phyloP scores from a whole-genome alignment of 2,329 filamentous ascomycete species.

The Penicillium sp. region DNA sequence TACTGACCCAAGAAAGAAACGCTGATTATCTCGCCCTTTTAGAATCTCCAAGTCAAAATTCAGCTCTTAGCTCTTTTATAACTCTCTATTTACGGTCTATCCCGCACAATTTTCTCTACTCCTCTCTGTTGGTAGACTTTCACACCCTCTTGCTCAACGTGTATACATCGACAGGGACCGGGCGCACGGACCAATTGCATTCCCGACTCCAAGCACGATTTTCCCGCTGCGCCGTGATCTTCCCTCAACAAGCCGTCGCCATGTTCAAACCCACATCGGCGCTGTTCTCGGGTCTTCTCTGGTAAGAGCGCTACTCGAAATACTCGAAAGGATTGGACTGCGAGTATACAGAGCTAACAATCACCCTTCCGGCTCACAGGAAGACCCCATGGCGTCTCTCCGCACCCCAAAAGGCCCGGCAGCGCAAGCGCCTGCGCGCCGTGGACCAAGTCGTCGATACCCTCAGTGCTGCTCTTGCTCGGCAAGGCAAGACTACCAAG shows the following conservation, averaged over 20 bases:
- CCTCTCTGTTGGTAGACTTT: neutral
- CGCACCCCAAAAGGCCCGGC: slow-evolving; percentile 82
- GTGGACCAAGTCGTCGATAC: slow-evolving; percentile 88
- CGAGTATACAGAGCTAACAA: slow-evolving; percentile 22
- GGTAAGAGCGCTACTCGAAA: slow-evolving; percentile 53
- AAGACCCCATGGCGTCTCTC: slow-evolving; percentile 98
- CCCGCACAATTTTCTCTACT: neutral
- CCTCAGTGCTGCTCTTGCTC: slow-evolving; percentile 74
- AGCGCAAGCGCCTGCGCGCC: slow-evolving; percentile 76
- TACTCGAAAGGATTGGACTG: neutral
- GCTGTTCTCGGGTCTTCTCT: slow-evolving; percentile 78
- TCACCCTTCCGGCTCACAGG: slow-evolving; percentile 53
- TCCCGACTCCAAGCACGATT: slow-evolving; percentile 28
- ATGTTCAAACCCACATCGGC: slow-evolving; percentile 86
- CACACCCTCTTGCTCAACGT: neutral
- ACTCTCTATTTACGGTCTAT: no score
- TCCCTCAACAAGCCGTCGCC: slow-evolving; percentile 32
- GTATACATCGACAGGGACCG: slow-evolving; percentile 4
- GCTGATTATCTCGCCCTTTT: neutral
- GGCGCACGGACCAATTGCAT: slow-evolving; percentile 26
- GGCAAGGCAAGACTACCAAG: slow-evolving; percentile 69
- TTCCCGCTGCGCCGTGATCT: slow-evolving; percentile 18
- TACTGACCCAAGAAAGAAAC: neutral
- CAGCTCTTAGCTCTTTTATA: neutral
- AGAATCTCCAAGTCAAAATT: neutral